These are phyloP conservation scores for Podospora didyma DNA, from an alignment of 495 filamentous ascomycete species.

Conservation along the genomic window DNA sequence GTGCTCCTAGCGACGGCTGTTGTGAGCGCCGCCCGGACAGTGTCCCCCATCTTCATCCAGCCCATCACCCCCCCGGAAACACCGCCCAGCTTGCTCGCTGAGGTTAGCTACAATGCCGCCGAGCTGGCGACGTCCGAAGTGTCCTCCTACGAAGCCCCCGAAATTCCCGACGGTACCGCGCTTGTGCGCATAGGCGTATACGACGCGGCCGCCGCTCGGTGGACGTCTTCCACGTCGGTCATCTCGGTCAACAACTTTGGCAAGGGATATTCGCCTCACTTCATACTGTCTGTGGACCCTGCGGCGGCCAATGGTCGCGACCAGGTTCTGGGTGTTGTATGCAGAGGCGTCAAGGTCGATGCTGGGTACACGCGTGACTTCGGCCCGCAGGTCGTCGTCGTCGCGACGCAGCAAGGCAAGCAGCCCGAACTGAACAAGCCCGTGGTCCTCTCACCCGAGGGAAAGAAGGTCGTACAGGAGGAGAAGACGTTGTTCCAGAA, in stretches of 20 bases:
- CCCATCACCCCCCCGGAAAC: conserved; percentile 29
- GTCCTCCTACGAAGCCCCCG: conserved; percentile 44
- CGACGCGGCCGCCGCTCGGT: conserved; percentile 31
- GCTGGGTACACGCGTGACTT: conserved; percentile 54
- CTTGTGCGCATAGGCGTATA: conserved; percentile 50
- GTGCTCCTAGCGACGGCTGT: conserved; percentile 26
- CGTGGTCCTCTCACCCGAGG: conserved; percentile 58
- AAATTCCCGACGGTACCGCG: conserved; percentile 31
- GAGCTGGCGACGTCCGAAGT: conserved; percentile 29
- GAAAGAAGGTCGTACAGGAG: conserved; percentile 49
- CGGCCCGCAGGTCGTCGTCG: conserved; percentile 50
- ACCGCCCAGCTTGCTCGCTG: conserved; percentile 39
- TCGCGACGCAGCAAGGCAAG: conserved; percentile 42
- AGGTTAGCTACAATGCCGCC: conserved; percentile 41
- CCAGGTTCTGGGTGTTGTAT: conserved; percentile 37
- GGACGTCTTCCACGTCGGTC: conserved; percentile 47
- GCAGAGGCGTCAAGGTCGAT: conserved; percentile 45
- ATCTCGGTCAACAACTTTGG: conserved; percentile 45
- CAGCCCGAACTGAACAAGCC: conserved; percentile 61
- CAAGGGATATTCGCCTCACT: conserved; percentile 50
- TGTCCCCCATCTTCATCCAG: conserved; percentile 41
- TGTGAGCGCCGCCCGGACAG: conserved; percentile 21
- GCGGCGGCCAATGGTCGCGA: conserved; percentile 19
- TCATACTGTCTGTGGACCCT: conserved; percentile 40
- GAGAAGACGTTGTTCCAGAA: conserved; percentile 72